These are phyloP conservation scores for Chytriomyces sp. DNA, from an alignment of 192 early-diverging fungal genomes.

Conservation along the genomic window DNA sequence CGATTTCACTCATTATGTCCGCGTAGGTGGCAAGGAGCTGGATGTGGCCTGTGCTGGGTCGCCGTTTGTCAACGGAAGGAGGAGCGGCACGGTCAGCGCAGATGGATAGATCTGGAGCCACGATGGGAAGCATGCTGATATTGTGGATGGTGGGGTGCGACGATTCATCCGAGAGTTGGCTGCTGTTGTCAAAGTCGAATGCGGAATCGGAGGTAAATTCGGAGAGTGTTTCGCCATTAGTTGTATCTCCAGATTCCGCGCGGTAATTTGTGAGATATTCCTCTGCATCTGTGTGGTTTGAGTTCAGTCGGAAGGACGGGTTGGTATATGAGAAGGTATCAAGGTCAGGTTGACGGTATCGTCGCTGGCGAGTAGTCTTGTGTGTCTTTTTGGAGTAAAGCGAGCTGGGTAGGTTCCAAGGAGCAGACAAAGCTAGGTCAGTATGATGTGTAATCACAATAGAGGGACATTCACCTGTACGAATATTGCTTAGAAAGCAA, in stretches of 20 bases:
- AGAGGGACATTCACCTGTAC: constrained; percentile 14
- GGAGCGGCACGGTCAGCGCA: background rate
- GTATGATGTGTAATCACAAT: too few relatives aligned
- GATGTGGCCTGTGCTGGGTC: constrained; percentile 2
- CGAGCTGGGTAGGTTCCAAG: too few relatives aligned
- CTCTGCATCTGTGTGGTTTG: background rate
- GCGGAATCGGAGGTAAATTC: background rate
- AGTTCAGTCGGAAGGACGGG: background rate
- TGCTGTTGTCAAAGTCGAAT: background rate
- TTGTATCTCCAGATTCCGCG: background rate
- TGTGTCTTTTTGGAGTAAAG: background rate
- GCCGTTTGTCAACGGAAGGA: background rate
- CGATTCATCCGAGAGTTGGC: background rate
- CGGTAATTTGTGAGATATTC: background rate
- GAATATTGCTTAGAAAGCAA: background rate
- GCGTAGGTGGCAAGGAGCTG: constrained; percentile 8
- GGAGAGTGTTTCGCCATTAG: background rate
- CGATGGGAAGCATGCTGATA: constrained; percentile 18
- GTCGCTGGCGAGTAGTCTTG: background rate
- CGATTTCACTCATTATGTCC: constrained; percentile 24
- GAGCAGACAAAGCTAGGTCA: too few relatives aligned
- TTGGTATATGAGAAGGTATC: constrained; percentile 18
- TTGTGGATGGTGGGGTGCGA: constrained; percentile 18
- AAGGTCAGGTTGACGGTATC: constrained; percentile 3
- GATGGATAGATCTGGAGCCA: background rate